Evolutionary conservation across 75 land plant genomes (phyloP), one percentile per base, ranked within the genome.

Genomic region (Pinus taeda): DNA sequence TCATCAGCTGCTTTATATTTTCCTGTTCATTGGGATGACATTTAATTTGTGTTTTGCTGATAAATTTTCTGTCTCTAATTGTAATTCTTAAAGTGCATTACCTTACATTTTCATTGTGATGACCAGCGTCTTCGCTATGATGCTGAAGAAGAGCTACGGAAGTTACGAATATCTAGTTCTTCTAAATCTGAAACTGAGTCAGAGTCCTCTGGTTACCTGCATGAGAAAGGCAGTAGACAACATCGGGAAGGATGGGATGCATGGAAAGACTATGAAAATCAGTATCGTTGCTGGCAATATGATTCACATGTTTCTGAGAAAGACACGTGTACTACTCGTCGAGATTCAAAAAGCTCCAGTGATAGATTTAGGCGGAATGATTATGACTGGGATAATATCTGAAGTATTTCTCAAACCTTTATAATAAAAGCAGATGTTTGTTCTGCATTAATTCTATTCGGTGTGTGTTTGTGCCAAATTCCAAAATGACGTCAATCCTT

Each of bases 191-290:
- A 69, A 69, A 42, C 49, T 6, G 72, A 39, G 6, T 42, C 72
- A 39, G 21, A 69, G 13, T 42, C 53, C 49, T 20, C 8, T 37
- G 42, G 42, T 42, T 69, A 18, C n/a, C 72, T 20, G 45, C 42
- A 37, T 8, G 72, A 69, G 42, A 69, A 69, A 69, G 11, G 24
- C 9, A 42, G 72, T 69, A 69, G 71, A 69, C 53, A 20, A n/a
- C 53, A 42, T 42, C 72, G 55, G 72, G 49, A 69, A 45, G 72
- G 72, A 20, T 69, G 72, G 72, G 21, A 59, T 59, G 60, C 60
- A 18, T 59, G 60, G 60, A 69, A 69, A 39, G 72, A 69, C 72
- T 69, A 69, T 20, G 72, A 69, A 69, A 69, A 18, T 69, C 53
- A 20, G 49, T 69, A 69, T 42, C 17, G n/a, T 69, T 22, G 3